These are phyloP conservation scores for Juncus inflexus DNA, from an alignment of 176 grass and related monocot species.

Conservation along the genomic window DNA sequence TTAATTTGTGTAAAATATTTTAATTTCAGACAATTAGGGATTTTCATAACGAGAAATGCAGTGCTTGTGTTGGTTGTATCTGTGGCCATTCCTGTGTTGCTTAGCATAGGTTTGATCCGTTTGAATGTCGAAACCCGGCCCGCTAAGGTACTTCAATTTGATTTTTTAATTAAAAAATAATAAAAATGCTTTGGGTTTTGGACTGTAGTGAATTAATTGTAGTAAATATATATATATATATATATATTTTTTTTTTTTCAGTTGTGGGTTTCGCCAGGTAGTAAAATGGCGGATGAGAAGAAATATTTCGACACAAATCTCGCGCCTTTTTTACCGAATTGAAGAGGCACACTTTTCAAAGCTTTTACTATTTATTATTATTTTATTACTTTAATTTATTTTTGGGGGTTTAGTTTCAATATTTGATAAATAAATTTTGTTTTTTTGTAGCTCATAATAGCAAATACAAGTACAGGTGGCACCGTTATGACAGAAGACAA, in stretches of 20 bases:
- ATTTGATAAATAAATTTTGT: conserved; percentile 1
- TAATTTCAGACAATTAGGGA: conserved; percentile 73
- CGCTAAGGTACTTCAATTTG: conserved; percentile 56
- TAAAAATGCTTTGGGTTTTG: too few species aligned
- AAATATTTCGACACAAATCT: conserved; percentile 94
- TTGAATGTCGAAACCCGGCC: conserved; percentile 94
- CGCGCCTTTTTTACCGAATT: conserved; percentile 98
- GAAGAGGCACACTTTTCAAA: conserved; percentile 58
- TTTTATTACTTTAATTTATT: conserved; percentile 14
- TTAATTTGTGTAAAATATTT: conserved; percentile 30
- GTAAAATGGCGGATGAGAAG: conserved; percentile 68
- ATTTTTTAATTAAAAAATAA: too few species aligned
- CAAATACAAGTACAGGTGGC: conserved; percentile 42
- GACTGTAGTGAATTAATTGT: conserved; percentile 5
- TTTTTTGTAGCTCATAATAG: conserved; percentile 71
- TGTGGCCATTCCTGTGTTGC: conserved; percentile 71
- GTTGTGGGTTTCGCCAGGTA: conserved; percentile 90
- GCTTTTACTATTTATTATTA: conserved; percentile 4
- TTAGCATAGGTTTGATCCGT: conserved; percentile 71
- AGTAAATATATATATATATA: conserved; percentile 10
- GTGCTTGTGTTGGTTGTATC: conserved; percentile 67
- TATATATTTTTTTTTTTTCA: conserved; percentile 36
- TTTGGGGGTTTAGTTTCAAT: neutral
- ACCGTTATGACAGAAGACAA: conserved; percentile 76
- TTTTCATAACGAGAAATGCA: conserved; percentile 69